Conservation (phyloP, 805 yeast species). For the Candida maris region DNA sequence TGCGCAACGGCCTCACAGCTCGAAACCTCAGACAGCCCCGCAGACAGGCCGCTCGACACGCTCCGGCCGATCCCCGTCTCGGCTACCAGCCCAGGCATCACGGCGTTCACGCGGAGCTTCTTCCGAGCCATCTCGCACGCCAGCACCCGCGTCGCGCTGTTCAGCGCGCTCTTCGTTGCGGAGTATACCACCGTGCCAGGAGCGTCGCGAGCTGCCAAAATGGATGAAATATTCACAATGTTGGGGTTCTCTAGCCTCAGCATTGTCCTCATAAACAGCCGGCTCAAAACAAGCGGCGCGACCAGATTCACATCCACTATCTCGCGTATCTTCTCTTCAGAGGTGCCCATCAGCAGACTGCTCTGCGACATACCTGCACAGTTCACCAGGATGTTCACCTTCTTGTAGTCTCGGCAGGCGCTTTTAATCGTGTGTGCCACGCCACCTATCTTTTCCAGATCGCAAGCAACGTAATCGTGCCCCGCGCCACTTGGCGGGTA, state of each 20-base stretch:
- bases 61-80: constrained; percentile 63
- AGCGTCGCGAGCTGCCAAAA: constrained; percentile 43
- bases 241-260: constrained; percentile 32
- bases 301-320: constrained; percentile 55
- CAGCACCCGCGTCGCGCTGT: constrained; percentile 56
- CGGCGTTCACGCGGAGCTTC: constrained; percentile 57
- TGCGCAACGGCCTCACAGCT: constrained; percentile 13
- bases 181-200: constrained; percentile 66
- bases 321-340: constrained; percentile 37
- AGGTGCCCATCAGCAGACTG: constrained; percentile 43
- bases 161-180: constrained; percentile 68
- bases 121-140: constrained; percentile 55
- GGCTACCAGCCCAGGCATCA: constrained; percentile 63
- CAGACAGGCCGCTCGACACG: constrained; percentile 22
- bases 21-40: constrained; percentile 2
- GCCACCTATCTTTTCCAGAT: constrained; percentile 23
- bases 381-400: constrained; percentile 49
- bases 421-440: constrained; percentile 13
- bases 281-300: constrained; percentile 59
- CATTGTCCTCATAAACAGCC: constrained; percentile 50
- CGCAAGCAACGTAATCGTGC: constrained; percentile 35
- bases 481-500: constrained; percentile 12
- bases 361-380: constrained; percentile 67
- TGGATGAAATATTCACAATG: constrained; percentile 66
- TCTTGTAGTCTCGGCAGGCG: constrained; percentile 29